A percentile compares a stretch with the other conserved stretches of the same genome.
Conservation (phyloP, 1,284 basidiomycete genomes). For the Leucoagaricus sp. region DNA sequence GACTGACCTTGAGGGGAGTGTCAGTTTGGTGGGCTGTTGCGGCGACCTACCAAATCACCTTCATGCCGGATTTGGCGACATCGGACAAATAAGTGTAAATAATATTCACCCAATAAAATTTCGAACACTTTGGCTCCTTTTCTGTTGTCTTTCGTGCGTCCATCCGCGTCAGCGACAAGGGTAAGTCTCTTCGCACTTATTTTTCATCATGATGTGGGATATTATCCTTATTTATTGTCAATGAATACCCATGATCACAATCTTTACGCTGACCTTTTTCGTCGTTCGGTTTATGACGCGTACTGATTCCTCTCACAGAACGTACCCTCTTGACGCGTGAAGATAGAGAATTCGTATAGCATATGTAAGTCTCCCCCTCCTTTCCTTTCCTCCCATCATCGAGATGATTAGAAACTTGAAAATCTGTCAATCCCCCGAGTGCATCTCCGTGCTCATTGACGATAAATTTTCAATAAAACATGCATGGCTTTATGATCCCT, state of each 20-base stretch:
- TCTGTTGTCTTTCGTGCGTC: neutral
- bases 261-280: constrained; percentile 32
- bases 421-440: constrained; percentile 21
- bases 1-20: constrained; percentile 69
- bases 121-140: neutral
- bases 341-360: neutral
- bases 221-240: constrained; percentile 69
- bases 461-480: constrained; percentile 20
- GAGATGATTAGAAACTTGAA: constrained; percentile 20
- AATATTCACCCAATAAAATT: constrained; percentile 18
- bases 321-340: too few species aligned
- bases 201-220: constrained; percentile 49
- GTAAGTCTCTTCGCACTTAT: constrained; percentile 16
- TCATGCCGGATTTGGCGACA: constrained; percentile 25
- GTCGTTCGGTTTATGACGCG: too few species aligned
- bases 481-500: constrained; percentile 26
- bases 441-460: constrained; percentile 19
- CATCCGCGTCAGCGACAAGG: constrained; percentile 11
- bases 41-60: constrained; percentile 18
- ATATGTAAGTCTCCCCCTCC: neutral
- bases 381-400: neutral
- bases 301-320: neutral
- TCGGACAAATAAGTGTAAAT: constrained; percentile 34
- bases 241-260: constrained; percentile 56
- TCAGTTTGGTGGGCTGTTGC: constrained; percentile 41